Conservation (phyloP, 1,284 basidiomycete genomes). For the Irpex sp. region DNA sequence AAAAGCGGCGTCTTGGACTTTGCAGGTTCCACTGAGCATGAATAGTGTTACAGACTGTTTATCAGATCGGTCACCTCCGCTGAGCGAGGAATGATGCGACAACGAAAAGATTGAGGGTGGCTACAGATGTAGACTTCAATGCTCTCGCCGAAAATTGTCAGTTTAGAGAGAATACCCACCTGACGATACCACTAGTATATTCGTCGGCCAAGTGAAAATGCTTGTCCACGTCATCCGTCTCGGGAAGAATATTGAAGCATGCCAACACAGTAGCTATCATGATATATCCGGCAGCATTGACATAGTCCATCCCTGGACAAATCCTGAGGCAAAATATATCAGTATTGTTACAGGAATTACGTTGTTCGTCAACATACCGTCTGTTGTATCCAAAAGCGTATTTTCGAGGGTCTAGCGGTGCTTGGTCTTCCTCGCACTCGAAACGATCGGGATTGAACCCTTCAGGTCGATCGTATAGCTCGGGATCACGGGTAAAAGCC, state of each 20-base stretch:
- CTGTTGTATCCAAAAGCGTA: neutral
- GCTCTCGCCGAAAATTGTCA: neutral
- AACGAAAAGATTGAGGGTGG: neutral
- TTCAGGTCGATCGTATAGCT: neutral
- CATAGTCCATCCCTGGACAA: neutral
- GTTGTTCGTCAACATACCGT: neutral
- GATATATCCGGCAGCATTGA: neutral
- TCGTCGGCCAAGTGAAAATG: neutral
- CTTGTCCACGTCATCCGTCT: neutral
- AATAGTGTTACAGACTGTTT: neutral
- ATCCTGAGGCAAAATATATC: neutral
- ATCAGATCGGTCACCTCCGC: neutral
- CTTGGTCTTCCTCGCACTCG: neutral
- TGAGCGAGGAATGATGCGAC: neutral
- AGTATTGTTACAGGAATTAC: neutral
- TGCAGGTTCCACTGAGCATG: no score
- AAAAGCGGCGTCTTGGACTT: no score
- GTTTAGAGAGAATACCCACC: neutral
- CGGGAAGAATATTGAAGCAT: neutral
- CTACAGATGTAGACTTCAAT: neutral
- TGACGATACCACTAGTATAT: neutral
- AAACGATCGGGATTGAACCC: neutral
- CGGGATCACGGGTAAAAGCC: neutral
- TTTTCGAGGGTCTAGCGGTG: neutral
- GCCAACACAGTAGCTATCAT: neutral